These are phyloP conservation scores for Closterium sp. DNA, from an alignment of 139 green algal species.

Conservation along the genomic window DNA sequence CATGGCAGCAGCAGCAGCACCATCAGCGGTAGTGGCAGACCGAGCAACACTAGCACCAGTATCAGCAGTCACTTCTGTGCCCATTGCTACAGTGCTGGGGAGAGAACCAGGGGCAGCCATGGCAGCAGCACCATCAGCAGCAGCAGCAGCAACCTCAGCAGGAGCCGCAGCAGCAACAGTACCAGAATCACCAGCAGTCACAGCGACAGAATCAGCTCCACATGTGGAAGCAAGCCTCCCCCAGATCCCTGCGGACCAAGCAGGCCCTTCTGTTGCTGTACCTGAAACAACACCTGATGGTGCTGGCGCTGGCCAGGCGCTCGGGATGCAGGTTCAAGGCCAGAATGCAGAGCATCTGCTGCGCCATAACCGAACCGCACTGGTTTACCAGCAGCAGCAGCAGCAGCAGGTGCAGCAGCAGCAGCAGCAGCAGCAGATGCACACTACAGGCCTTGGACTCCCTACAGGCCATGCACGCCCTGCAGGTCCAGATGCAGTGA, in stretches of 20 bases:
- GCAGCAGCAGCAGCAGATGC: not conserved
- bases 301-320: not conserved
- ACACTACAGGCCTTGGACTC: no score
- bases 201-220: not conserved
- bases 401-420: slow-evolving; percentile 1
- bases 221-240: no score
- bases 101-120: no score
- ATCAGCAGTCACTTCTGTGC: not conserved
- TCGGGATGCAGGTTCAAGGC: not conserved
- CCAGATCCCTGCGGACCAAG: no score
- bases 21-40: not conserved
- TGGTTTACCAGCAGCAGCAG: not conserved
- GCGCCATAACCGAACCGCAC: not conserved
- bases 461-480: no score
- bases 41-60: not conserved
- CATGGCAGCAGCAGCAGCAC: not conserved
- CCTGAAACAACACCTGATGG: not conserved
- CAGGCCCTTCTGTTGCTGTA: not conserved
- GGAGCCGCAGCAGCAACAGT: not conserved
- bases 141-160: not conserved
- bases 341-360: not conserved
- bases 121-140: no score
- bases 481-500: not conserved
- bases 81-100: no score
- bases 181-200: not conserved